Conservation (phyloP, 2,329 filamentous ascomycete species). For the Bertia moriformis region DNA sequence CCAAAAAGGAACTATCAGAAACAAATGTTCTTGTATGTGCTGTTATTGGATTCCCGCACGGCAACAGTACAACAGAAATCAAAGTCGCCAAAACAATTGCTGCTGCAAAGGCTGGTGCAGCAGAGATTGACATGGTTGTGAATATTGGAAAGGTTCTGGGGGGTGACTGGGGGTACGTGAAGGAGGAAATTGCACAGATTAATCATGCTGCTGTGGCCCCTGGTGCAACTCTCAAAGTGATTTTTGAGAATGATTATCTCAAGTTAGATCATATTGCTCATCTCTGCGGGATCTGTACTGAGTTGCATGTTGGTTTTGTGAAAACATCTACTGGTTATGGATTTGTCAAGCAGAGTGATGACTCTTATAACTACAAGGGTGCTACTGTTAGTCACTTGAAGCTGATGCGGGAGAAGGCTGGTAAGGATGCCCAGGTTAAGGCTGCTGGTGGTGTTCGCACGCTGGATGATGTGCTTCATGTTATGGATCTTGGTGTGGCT, state of each 20-base stretch:
- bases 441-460: slow-evolving; percentile 41
- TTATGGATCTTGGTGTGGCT: slow-evolving; percentile 36
- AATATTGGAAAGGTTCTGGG: slow-evolving; percentile 43
- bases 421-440: slow-evolving; percentile 33
- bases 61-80: slow-evolving; percentile 34
- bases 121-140: slow-evolving; percentile 45
- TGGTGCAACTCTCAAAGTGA: slow-evolving; percentile 38
- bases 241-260: slow-evolving; percentile 47
- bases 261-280: slow-evolving; percentile 29
- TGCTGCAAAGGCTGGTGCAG: slow-evolving; percentile 29
- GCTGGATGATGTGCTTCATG: slow-evolving; percentile 36
- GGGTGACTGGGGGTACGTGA: slow-evolving; percentile 40
- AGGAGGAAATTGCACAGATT: slow-evolving; percentile 30
- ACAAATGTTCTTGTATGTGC: slow-evolving; percentile 34
- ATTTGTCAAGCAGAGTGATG: slow-evolving; percentile 37
- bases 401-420: slow-evolving; percentile 33
- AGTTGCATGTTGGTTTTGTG: slow-evolving; percentile 35
- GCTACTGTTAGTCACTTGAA: slow-evolving; percentile 33
- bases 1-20: slow-evolving; percentile 28
- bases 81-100: slow-evolving; percentile 36
- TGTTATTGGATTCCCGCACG: slow-evolving; percentile 47
- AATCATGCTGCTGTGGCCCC: slow-evolving; percentile 28
- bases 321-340: slow-evolving; percentile 49
- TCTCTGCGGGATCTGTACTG: slow-evolving; percentile 38
- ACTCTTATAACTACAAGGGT: slow-evolving; percentile 34